Evolutionary conservation across 805 yeast species (phyloP).

Genomic region (Metschnikowia aberdeeniae): DNA sequence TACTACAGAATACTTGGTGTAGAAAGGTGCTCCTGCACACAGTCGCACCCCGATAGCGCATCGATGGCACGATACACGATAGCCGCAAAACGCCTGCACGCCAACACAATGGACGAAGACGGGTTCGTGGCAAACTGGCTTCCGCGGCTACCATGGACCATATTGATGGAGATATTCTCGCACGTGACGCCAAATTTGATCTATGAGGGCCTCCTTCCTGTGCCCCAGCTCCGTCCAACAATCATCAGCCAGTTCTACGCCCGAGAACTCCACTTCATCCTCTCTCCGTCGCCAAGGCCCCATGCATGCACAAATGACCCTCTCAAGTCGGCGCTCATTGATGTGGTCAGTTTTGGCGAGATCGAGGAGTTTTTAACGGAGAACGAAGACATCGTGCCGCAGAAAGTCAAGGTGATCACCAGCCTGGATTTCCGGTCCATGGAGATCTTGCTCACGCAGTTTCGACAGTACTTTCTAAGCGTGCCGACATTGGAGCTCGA

Average conservation of each 20-base stretch:
- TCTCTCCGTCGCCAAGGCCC: constrained; percentile 29
- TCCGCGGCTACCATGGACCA: constrained; percentile 13
- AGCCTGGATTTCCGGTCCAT: constrained; percentile 31
- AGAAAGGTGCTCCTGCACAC: neutral
- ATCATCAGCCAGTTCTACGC: constrained; percentile 25
- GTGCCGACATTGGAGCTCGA: constrained; percentile 23
- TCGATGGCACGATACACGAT: no score
- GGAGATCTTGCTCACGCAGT: constrained; percentile 21
- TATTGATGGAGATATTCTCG: constrained; percentile 9
- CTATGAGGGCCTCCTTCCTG: constrained; percentile 10
- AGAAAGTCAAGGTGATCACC: constrained; percentile 23
- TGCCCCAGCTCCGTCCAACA: constrained; percentile 19
- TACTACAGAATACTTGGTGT: no score
- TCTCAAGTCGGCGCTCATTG: constrained; percentile 12
- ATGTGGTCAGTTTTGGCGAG: constrained; percentile 25
- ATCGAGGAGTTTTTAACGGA: constrained; percentile 29
- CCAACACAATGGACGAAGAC: constrained; percentile 5
- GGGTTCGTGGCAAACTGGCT: constrained; percentile 10
- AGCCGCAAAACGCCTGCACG: no score
- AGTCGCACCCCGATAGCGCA: neutral
- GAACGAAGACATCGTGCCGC: constrained; percentile 29
- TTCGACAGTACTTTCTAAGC: constrained; percentile 15
- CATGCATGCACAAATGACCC: constrained; percentile 10
- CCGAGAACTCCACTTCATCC: constrained; percentile 31
- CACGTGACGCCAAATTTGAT: constrained; percentile 10